Evolutionary conservation across 768 basidiomycete species (phyloP), one percentile per base, ranked within the genome.

Genomic region (Termitomyces sp.): DNA sequence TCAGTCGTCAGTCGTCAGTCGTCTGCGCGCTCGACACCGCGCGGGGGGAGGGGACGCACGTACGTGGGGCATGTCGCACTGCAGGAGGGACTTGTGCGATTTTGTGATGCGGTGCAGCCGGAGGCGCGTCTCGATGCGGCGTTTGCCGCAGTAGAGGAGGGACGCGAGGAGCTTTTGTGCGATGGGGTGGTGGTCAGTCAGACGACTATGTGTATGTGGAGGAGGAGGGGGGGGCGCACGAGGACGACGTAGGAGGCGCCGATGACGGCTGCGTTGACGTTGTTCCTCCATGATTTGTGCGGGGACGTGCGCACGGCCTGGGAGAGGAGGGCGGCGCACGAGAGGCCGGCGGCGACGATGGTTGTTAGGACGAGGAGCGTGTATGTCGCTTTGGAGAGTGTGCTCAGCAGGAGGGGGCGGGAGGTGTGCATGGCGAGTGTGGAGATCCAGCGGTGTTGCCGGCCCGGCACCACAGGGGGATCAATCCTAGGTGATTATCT

Each of bases 251-350:
- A 92, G 0, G 88, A 83, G n/a, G 81, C 81, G 10, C 83, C 84
- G 34, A 92, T 83, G 54, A 85, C 76, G 29, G 88, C 71, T 5
- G 83, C 81, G 68, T 92, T 84, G 77, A 82, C 77, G 70, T 91
- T 92, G 33, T 78, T 74, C 51, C 63, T 68, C 81, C 84, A 87
- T 10, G 80, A 75, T 59, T 70, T 73, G 45, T 68, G 72, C 2
- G 80, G 80, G 2, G 87, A 77, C 0, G 83, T 88, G 51, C 88
- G 78, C 20, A 88, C 83, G 0, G 89, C 88, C 67, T 92, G 89
- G 0, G 84, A 82, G 51, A 91, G 77, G 54, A 91, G 73, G 0
- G 83, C 80, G 2, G 81, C 71, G 62, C 83, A 85, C 5, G 88
- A 90, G 20, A 90, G 74, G 31, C 83, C 82, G 37, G 81, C 73